These are phyloP conservation scores for Fraxinus angustifolia DNA, from an alignment of 305 asterid genomes.

Conservation along the genomic window DNA sequence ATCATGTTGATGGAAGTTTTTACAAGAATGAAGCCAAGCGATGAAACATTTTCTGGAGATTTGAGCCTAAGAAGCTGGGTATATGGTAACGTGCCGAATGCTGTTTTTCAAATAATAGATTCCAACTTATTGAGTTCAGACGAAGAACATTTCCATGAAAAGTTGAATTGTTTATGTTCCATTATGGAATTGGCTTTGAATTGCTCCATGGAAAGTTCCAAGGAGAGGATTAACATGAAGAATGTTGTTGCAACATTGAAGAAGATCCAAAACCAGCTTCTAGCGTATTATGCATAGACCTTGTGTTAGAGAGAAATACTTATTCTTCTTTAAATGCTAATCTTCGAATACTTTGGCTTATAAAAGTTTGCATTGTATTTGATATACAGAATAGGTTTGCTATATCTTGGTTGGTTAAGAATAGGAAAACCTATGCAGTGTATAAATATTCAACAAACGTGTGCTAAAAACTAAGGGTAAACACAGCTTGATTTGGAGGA, in stretches of 20 bases:
- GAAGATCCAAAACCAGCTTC: constrained; percentile 13
- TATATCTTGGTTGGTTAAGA: neutral
- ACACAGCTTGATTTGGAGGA: too few species aligned
- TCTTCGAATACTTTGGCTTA: neutral
- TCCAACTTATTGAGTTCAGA: neutral
- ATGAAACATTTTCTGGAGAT: neutral
- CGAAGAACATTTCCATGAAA: neutral
- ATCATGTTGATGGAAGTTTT: neutral
- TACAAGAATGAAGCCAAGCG: neutral
- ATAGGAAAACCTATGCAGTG: neutral
- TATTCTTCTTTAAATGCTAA: too few species aligned
- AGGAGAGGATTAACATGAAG: constrained; percentile 29
- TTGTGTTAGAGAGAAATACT: neutral
- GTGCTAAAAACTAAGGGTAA: too few species aligned
- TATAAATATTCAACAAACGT: neutral
- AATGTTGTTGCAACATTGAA: neutral
- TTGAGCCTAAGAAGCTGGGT: neutral
- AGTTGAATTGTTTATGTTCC: neutral
- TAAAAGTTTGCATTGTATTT: neutral
- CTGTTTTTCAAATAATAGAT: neutral
- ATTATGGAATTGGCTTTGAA: constrained; percentile 18
- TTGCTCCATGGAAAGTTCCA: constrained; percentile 17
- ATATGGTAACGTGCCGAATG: neutral
- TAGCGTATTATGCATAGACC: neutral
- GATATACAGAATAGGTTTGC: too few species aligned